phyloP scores from a whole-genome alignment of 2,329 filamentous ascomycete species.

The Graphiopsis chlorocephala region DNA sequence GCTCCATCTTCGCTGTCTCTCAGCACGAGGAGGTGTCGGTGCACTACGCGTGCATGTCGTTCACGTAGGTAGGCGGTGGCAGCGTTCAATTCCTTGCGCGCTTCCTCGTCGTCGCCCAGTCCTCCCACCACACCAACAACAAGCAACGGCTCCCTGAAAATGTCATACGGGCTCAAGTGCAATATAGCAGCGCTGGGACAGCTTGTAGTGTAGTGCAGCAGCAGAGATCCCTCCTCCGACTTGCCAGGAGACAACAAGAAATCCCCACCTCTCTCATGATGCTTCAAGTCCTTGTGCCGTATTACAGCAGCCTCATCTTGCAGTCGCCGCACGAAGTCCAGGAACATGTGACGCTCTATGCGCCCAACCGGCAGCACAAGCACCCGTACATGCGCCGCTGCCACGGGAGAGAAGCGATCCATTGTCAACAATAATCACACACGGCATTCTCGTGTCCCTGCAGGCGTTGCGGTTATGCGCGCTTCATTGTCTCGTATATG shows the following conservation, averaged over 20 bases:
- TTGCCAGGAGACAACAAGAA: slow-evolving; percentile 70
- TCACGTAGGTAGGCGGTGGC: slow-evolving; percentile 32
- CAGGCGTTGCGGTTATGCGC: neutral
- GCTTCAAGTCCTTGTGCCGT: slow-evolving; percentile 15
- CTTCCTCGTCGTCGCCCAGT: slow-evolving; percentile 54
- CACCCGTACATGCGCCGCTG: slow-evolving; percentile 85
- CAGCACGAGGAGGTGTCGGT: slow-evolving; percentile 31
- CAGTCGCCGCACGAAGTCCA: slow-evolving; percentile 73
- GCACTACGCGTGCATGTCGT: slow-evolving; percentile 33
- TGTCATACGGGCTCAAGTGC: slow-evolving; percentile 81
- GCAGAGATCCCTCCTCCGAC: slow-evolving; percentile 79
- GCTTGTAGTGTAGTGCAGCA: slow-evolving; percentile 84
- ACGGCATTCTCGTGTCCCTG: slow-evolving; percentile 11
- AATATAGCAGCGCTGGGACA: slow-evolving; percentile 76
- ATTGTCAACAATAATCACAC: slow-evolving; percentile 18
- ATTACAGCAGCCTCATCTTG: slow-evolving; percentile 74
- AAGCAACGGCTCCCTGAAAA: slow-evolving; percentile 79
- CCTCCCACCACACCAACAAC: slow-evolving; percentile 76
- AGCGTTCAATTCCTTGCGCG: slow-evolving; percentile 28
- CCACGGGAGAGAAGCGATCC: slow-evolving; percentile 85
- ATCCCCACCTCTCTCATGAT: slow-evolving; percentile 15
- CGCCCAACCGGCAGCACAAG: slow-evolving; percentile 82
- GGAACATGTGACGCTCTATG: slow-evolving; percentile 78
- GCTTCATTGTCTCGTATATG: neutral
- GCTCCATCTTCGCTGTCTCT: slow-evolving; percentile 15